These are phyloP conservation scores for Chlorencoelia australis DNA, from an alignment of 2,329 filamentous ascomycete species.

Conservation along the genomic window DNA sequence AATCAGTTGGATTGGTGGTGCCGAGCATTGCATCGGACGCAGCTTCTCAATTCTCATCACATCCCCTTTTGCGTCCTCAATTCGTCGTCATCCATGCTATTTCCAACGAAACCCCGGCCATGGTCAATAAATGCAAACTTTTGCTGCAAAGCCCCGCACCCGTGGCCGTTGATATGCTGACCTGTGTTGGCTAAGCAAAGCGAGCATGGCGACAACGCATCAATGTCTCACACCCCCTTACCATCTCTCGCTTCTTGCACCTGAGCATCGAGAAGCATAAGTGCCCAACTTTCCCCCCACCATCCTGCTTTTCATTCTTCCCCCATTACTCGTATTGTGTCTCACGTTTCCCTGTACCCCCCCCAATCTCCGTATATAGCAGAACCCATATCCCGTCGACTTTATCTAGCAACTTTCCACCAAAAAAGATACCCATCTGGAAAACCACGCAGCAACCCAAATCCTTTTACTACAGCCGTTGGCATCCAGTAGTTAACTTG, in stretches of 20 bases:
- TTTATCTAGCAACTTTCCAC: conserved; percentile 15
- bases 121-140: too few relatives aligned
- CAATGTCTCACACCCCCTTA: conserved; percentile 18
- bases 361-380: conserved; percentile 8
- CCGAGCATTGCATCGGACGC: too few relatives aligned
- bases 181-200: too few relatives aligned
- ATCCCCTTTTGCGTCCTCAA: too few relatives aligned
- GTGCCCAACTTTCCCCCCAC: conserved; percentile 15
- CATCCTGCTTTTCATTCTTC: conserved; percentile 11
- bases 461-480: background rate
- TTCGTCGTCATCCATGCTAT: too few relatives aligned
- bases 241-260: conserved; percentile 6
- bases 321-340: conserved; percentile 13
- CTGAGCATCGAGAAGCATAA: conserved; percentile 18
- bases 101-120: too few relatives aligned
- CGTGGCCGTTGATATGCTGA: too few relatives aligned
- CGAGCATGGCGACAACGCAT: conserved; percentile 25
- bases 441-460: background rate
- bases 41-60: too few relatives aligned
- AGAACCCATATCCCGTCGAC: conserved; percentile 11
- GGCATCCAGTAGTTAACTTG: background rate
- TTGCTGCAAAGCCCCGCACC: too few relatives aligned
- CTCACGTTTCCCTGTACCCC: conserved; percentile 6
- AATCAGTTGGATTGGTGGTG: too few relatives aligned
- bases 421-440: too few relatives aligned